Base-by-base conservation (phyloP, 1,139 yeast genomes). In the Groenewaldozyma auringiensis region DNA sequence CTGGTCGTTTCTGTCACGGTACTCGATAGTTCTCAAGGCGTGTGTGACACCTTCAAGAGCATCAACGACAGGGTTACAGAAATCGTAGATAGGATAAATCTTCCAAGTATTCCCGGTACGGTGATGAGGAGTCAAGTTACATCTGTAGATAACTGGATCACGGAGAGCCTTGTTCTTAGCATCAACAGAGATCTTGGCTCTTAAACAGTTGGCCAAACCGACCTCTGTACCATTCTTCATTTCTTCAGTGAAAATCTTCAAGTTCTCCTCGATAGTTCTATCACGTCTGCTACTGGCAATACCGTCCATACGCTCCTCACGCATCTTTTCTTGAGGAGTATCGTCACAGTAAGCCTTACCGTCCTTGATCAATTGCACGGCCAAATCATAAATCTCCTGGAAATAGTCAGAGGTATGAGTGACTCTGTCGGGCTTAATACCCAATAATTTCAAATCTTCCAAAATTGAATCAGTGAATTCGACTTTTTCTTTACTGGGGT, bases 241-340 rank as follows among this genome's bases (percentile, higher is more conserved):
- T 57, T 86, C 96, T 62, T 83, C 79, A 46, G 83, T 80, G 72
- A 92, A 89, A 50, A 88, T 75, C 53, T 72, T 71, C 68, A 92
- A 74, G 70, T 85, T 88, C 70, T 92, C 97, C 67, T 89, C 96
- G 48, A 89, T 82, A 13, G 88, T 61, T 66, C 96, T 81, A 57
- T 86, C 88, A 73, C 97, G 85, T 72, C 96, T 83, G 43, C 77
- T 81, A 46, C 95, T 83, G 47, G 89, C 82, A 58, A 86, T 83
- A 65, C 97, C 98, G 52, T 87, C 95, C 85, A 86, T 86, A 75
- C 98, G 85, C 74, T 92, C 94, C 63, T 88, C 95, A 72, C 98
- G 84, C 97, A 92, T 92, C 65, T 77, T 75, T 62, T 89, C 97
- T 60, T 81, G 78, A 47, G 88, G 86, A 42, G 97, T 92, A 62